Evolutionary conservation across 1,284 basidiomycete species (phyloP), one percentile per base, ranked within the genome.

Genomic region (Malassezia dermatis): DNA sequence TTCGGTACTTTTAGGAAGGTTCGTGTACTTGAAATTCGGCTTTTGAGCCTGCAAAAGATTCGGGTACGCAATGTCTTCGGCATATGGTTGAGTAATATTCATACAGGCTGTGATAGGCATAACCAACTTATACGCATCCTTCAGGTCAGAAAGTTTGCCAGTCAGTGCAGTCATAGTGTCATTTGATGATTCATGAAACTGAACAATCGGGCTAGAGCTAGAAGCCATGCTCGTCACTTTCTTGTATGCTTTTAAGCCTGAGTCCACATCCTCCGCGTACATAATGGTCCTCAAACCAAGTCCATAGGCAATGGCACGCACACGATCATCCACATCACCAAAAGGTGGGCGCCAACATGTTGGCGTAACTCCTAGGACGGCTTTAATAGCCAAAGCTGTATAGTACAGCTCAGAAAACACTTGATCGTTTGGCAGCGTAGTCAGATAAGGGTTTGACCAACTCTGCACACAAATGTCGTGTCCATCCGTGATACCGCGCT

Each of bases 331-430:
- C 35, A 79, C 73, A 53, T 78, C 78, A 67, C 79, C 79, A 64
- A 73, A 80, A 4, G 79, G 78, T 30, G 78, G 77, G 19, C 60
- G 64, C 76, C 77, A 79, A 70, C 76, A 78, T 32, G 67, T 71
- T 5, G 78, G 76, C 1, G 79, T 80, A 11, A 80, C 74, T 43
- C 79, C 79, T 8, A 78, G 62, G 45, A 80, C 65, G 27, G 74
- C 71, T 68, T 80, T 78, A 76, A 80, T 79, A 44, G 69, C 71
- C 64, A 78, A 73, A 55, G 75, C 75, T 27, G 78, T 78, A 76
- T 80, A 81, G 69, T 79, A 81, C 21, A 81, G 74, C 69, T 81
- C 80, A 39, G 80, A 78, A 60, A 81, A 80, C 26, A 76, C 78
- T 57, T 78, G 71, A 49, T 79, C 78, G 69, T 78, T 56, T 75